Evolutionary conservation across 805 yeast genomes (phyloP).

Genomic region (Saccharomyces jurei): DNA sequence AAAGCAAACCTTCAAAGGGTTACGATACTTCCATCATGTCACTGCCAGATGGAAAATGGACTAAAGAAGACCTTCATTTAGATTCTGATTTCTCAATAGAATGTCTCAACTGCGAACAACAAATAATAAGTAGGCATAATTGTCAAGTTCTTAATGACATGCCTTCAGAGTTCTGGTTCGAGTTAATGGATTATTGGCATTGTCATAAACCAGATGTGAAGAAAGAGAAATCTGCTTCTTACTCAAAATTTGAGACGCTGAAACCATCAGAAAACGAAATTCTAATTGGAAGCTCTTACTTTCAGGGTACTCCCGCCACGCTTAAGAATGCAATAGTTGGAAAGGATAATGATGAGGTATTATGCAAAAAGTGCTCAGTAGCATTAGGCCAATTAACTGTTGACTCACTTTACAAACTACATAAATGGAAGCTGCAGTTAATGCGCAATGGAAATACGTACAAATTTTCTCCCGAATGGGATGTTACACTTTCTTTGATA

Average conservation of each 20-base stretch:
- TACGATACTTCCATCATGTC: slow-evolving; percentile 10
- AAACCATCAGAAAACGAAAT: slow-evolving; percentile 21
- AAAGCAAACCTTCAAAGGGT: slow-evolving; percentile 1
- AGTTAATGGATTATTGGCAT: slow-evolving; percentile 96
- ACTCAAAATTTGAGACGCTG: slow-evolving; percentile 14
- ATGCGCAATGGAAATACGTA: not conserved
- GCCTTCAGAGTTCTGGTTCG: slow-evolving; percentile 93
- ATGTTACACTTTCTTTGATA: slow-evolving; percentile 17
- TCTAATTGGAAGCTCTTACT: slow-evolving; percentile 22
- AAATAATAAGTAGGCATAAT: slow-evolving; percentile 8
- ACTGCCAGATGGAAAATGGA: slow-evolving; percentile 20
- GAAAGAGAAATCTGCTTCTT: slow-evolving; percentile 9
- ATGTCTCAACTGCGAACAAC: slow-evolving; percentile 12
- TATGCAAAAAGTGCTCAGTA: slow-evolving; percentile 15
- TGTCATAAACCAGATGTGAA: slow-evolving; percentile 66
- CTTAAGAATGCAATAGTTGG: slow-evolving; percentile 1
- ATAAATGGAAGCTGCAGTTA: slow-evolving; percentile 23
- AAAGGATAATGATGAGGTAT: not conserved
- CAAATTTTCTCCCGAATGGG: slow-evolving; percentile 15
- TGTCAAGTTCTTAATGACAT: slow-evolving; percentile 38
- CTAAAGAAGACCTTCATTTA: slow-evolving; percentile 12
- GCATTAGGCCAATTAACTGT: slow-evolving; percentile 15
- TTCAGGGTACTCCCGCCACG: slow-evolving; percentile 11
- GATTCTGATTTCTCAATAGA: slow-evolving; percentile 5
- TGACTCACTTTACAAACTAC: slow-evolving; percentile 15